These are phyloP conservation scores for Picochlorum sp. DNA, from an alignment of 139 green algal species.

Conservation along the genomic window DNA sequence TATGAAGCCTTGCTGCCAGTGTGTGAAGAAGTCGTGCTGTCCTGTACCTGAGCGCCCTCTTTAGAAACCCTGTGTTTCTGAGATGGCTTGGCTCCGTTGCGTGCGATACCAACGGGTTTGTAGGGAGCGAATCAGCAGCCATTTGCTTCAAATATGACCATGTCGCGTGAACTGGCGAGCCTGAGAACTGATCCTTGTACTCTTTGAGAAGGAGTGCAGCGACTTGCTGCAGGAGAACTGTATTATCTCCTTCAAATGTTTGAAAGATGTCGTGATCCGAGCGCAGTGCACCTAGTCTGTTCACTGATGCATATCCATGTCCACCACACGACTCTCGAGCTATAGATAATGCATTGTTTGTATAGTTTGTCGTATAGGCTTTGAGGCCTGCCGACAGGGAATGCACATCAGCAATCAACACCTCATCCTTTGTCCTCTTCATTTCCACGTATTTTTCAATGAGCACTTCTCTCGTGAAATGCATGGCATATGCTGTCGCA, in stretches of 20 bases:
- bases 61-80: constrained; percentile 62
- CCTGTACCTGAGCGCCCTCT: constrained; percentile 47
- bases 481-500: constrained; percentile 60
- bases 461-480: constrained; percentile 52
- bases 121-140: constrained; percentile 45
- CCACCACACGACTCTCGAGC: constrained; percentile 70
- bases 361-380: constrained; percentile 50
- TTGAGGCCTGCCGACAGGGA: constrained; percentile 52
- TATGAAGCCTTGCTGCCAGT: constrained; percentile 57
- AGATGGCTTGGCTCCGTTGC: constrained; percentile 60
- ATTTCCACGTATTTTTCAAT: constrained; percentile 57
- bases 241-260: constrained; percentile 79
- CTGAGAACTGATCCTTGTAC: constrained; percentile 61
- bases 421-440: constrained; percentile 62
- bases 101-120: constrained; percentile 73
- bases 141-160: constrained; percentile 46
- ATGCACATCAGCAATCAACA: constrained; percentile 57
- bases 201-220: constrained; percentile 69
- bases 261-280: constrained; percentile 80
- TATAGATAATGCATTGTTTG: constrained; percentile 43
- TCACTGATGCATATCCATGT: constrained; percentile 50
- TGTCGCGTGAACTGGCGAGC: constrained; percentile 52
- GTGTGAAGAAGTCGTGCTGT: constrained; percentile 70
- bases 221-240: constrained; percentile 79
- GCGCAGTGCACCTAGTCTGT: constrained; percentile 66